These are phyloP conservation scores for Cronartium quercuum DNA, from an alignment of 1,284 basidiomycete genomes.

Conservation along the genomic window DNA sequence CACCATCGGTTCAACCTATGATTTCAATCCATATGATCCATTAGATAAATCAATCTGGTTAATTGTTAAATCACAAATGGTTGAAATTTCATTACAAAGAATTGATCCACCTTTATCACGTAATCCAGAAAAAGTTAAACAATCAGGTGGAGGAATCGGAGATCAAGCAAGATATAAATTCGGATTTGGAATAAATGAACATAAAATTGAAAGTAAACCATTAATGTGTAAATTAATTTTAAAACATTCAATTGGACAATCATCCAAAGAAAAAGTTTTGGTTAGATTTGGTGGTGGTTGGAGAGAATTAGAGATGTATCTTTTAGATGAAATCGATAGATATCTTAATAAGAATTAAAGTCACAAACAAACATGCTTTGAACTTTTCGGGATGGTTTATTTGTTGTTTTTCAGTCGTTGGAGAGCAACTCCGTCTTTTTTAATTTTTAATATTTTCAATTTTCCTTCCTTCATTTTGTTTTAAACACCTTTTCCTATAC, in stretches of 20 bases:
- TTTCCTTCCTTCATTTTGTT: neutral
- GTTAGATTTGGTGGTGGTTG: neutral
- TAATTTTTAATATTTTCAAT: neutral
- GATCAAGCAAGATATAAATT: conserved; percentile 28
- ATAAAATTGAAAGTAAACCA: neutral
- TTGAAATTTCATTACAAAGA: neutral
- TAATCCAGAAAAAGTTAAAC: conserved; percentile 7
- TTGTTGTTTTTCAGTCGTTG: neutral
- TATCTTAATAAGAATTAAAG: neutral
- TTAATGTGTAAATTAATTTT: conserved; percentile 24
- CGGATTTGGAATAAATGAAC: neutral
- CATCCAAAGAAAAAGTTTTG: neutral
- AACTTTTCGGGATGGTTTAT: neutral
- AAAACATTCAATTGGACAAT: neutral
- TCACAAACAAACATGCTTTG: neutral
- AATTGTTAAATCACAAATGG: neutral
- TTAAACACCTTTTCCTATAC: neutral
- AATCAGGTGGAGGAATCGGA: conserved; percentile 12
- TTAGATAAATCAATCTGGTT: conserved; percentile 4
- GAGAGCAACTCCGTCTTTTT: neutral
- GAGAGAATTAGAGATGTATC: conserved; percentile 15
- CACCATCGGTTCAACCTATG: neutral
- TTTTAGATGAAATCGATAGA: conserved; percentile 2
- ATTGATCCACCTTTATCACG: conserved; percentile 16
- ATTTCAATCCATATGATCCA: conserved; percentile 14